phyloP scores from a whole-genome alignment of 495 filamentous ascomycete genomes.

The Pyrenopolyporus hunteri region DNA sequence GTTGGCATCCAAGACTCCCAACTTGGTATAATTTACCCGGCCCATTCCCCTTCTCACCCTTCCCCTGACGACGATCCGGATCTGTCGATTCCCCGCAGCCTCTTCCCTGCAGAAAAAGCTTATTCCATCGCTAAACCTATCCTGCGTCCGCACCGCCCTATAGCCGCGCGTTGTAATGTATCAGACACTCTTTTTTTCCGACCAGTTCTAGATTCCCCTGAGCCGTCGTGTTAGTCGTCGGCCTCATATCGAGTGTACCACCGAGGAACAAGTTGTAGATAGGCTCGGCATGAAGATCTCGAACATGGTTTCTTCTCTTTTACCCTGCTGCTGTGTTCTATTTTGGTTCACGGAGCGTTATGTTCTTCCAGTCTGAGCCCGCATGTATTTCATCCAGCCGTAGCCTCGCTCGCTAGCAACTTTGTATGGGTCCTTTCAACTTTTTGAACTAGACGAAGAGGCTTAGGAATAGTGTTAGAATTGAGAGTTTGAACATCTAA shows the following conservation, averaged over 20 bases:
- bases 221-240: constrained; percentile 11
- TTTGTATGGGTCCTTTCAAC: neutral
- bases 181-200: constrained; percentile 12
- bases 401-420: constrained; percentile 1
- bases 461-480: neutral
- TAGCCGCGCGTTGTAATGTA: constrained; percentile 28
- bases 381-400: neutral
- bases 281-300: constrained; percentile 1
- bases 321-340: constrained; percentile 3
- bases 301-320: neutral
- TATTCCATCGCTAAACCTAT: constrained; percentile 9
- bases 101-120: constrained; percentile 23
- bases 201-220: constrained; percentile 23
- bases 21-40: constrained; percentile 25
- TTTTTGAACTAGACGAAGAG: neutral
- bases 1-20: constrained; percentile 4
- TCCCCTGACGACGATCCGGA: constrained; percentile 28
- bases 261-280: constrained; percentile 2
- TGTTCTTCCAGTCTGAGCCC: neutral
- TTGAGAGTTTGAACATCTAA: neutral
- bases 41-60: constrained; percentile 16
- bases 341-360: constrained; percentile 2
- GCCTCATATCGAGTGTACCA: constrained; percentile 23
- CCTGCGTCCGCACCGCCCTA: constrained; percentile 13
- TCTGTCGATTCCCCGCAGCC: constrained; percentile 29